Percentiles rank a stretch among this genome's conserved stretches.
These are phyloP conservation scores for Metschnikowia bowlesiae DNA, from an alignment of 805 yeast species.

Conservation along the genomic window DNA sequence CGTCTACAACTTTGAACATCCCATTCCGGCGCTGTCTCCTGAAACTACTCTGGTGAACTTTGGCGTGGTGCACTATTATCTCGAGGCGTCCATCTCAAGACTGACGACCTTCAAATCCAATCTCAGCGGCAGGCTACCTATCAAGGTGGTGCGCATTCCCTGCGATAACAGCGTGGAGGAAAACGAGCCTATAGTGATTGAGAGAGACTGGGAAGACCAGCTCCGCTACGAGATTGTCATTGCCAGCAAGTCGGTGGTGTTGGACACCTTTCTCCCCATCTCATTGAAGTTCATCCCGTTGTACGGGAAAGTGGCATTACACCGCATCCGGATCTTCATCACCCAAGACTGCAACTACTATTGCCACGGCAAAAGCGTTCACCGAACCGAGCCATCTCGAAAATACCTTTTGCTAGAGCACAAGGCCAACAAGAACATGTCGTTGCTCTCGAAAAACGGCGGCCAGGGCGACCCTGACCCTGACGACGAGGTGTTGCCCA, in stretches of 20 bases:
- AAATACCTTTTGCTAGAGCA: constrained; percentile 80
- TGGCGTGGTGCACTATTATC: constrained; percentile 69
- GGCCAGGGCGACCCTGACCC: constrained; percentile 31
- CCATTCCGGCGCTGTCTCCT: constrained; percentile 76
- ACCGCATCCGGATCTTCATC: constrained; percentile 76
- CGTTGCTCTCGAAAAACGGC: constrained; percentile 42
- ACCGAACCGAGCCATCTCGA: constrained; percentile 84
- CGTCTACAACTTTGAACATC: constrained; percentile 85
- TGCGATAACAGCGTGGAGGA: constrained; percentile 77
- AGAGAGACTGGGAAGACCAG: constrained; percentile 92
- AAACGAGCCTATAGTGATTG: constrained; percentile 87
- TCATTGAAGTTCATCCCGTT: constrained; percentile 81
- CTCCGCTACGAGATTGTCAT: constrained; percentile 84
- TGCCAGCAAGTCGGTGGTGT: constrained; percentile 81
- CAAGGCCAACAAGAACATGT: constrained; percentile 51
- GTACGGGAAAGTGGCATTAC: constrained; percentile 75
- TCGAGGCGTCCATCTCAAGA: constrained; percentile 70
- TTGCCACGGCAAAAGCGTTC: constrained; percentile 81
- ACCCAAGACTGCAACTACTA: constrained; percentile 91
- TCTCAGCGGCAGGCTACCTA: constrained; percentile 56
- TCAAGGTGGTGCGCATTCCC: constrained; percentile 70
- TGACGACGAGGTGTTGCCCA: constrained; percentile 57
- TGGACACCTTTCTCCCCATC: constrained; percentile 79
- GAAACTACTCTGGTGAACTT: constrained; percentile 75
- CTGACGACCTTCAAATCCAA: constrained; percentile 83